phyloP scores from a whole-genome alignment of 2,329 filamentous ascomycete genomes.

The Epicoccum sorghinum region DNA sequence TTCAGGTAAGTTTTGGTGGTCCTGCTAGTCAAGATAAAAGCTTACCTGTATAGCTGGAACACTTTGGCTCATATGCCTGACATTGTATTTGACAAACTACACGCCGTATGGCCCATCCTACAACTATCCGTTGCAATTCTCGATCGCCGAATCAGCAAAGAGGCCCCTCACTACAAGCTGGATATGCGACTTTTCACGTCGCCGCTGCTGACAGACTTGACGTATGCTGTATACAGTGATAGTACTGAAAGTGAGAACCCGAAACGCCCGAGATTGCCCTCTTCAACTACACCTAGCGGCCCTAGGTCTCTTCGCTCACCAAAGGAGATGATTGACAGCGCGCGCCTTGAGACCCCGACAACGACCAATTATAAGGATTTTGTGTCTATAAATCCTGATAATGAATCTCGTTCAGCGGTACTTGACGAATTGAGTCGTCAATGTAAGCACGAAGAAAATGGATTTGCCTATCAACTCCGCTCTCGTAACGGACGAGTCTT shows the following conservation, averaged over 20 bases:
- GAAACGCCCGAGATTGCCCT: no score
- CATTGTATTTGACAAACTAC: background rate
- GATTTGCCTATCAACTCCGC: background rate
- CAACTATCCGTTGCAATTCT: background rate
- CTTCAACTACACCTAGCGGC: background rate
- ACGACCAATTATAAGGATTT: background rate
- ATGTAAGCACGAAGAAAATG: background rate
- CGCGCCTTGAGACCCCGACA: background rate
- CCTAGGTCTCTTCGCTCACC: background rate
- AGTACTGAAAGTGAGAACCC: background rate
- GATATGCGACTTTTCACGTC: constrained; percentile 16
- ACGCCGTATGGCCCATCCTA: background rate
- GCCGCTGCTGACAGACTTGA: constrained; percentile 9
- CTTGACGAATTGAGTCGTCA: background rate
- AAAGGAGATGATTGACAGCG: no score
- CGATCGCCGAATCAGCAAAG: background rate
- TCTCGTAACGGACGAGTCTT: no score
- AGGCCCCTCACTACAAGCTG: constrained; percentile 10
- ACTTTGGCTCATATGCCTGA: background rate
- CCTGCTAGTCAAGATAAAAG: background rate
- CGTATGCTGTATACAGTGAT: constrained; percentile 9
- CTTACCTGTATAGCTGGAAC: background rate
- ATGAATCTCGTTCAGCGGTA: background rate
- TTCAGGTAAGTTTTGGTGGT: background rate
- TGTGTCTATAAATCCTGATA: background rate